A percentile compares a stretch with the other conserved stretches of the same genome.
Evolutionary conservation across 352 stramenopile species (phyloP).

Genomic region (Globisporangium radiosum): DNA sequence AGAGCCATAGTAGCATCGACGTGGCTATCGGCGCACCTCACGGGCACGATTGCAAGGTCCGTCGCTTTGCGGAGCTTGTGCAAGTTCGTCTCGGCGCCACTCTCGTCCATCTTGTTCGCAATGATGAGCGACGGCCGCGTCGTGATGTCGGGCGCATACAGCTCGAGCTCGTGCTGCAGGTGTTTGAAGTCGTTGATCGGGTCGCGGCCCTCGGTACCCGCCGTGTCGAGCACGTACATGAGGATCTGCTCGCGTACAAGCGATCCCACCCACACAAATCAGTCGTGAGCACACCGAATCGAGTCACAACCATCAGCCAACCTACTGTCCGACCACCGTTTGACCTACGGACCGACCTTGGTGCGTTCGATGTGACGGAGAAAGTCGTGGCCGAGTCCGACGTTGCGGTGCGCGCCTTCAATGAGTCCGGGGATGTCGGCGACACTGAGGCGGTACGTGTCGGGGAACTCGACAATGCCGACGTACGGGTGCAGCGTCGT

Average conservation of each 20-base stretch:
- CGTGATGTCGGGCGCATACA: constrained; percentile 84
- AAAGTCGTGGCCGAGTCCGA: constrained; percentile 98
- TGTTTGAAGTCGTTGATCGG: constrained; percentile 70
- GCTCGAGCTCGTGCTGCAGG: constrained; percentile 78
- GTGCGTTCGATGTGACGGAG: constrained; percentile 98
- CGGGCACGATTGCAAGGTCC: constrained; percentile 69
- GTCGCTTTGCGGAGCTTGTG: constrained; percentile 63
- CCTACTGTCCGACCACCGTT: no score
- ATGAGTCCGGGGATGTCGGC: constrained; percentile 88
- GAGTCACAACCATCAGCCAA: no score
- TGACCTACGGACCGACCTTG: constrained; percentile 50
- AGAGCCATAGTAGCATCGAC: neutral
- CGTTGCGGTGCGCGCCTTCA: constrained; percentile 90
- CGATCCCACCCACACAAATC: no score
- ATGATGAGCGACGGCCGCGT: constrained; percentile 79
- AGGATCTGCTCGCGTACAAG: constrained; percentile 39
- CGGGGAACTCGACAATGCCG: constrained; percentile 92
- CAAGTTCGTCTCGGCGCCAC: constrained; percentile 73
- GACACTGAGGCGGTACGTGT: constrained; percentile 90
- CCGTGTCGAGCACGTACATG: constrained; percentile 82
- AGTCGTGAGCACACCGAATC: no score
- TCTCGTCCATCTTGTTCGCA: constrained; percentile 88
- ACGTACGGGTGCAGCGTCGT: constrained; percentile 96
- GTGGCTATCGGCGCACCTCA: constrained; percentile 35
- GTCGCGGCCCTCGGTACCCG: constrained; percentile 71